A percentile compares a stretch with the other conserved stretches of the same genome.
These are phyloP conservation scores for Hanseniaspora mollemarum DNA, from an alignment of 805 yeast genomes.

Conservation along the genomic window DNA sequence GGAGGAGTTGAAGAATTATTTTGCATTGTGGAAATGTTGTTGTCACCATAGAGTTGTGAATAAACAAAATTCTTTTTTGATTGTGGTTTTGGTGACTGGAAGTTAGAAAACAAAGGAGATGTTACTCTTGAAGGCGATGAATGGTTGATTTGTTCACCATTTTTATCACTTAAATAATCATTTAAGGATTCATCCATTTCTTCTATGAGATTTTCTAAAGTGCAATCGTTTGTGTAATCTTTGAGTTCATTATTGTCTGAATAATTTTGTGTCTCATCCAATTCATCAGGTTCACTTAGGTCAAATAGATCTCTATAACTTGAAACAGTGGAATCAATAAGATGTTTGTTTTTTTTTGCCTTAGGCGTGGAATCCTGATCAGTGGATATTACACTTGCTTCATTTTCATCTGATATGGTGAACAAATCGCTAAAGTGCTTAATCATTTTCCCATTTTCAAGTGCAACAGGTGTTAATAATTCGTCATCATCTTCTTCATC, in stretches of 20 bases:
- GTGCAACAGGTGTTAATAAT: neutral
- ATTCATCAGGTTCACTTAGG: conserved; percentile 19
- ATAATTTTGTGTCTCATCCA: conserved; percentile 15
- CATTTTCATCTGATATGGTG: neutral
- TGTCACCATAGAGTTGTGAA: conserved; percentile 7
- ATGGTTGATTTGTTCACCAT: neutral
- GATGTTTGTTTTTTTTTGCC: neutral
- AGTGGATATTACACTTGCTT: neutral
- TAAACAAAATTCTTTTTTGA: conserved; percentile 30
- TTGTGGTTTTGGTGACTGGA: conserved; percentile 37
- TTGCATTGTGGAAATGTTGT: neutral
- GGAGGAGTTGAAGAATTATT: neutral
- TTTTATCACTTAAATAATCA: neutral
- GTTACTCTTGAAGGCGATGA: neutral
- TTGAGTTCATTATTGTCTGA: conserved; percentile 1
- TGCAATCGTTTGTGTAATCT: conserved; percentile 1
- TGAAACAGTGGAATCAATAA: neutral
- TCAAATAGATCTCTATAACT: conserved; percentile 18
- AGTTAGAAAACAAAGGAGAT: conserved; percentile 24
- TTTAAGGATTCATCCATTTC: conserved; percentile 7
- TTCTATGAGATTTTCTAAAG: conserved; percentile 1
- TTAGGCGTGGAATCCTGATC: neutral
- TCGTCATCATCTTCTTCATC: neutral
- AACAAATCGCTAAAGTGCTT: neutral
- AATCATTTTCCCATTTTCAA: neutral